Evolutionary conservation across 192 early-diverging fungal species (phyloP), one percentile per base, ranked within the genome.

Genomic region (Spizellomyces punctatus): DNA sequence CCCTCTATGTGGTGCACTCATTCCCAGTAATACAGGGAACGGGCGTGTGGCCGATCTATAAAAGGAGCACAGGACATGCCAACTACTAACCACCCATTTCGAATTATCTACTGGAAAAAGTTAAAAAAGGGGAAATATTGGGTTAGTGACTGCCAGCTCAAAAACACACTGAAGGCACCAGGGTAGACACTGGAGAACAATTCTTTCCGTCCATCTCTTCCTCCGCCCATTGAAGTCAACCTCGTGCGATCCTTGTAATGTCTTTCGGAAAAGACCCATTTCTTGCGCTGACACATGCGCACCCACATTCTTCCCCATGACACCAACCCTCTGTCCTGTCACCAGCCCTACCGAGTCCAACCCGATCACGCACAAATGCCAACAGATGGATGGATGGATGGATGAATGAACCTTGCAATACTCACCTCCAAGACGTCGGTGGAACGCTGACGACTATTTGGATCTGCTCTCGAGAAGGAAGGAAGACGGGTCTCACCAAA

Each of bases 71-170:
- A 17, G 49, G 64, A 19, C 36, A 54, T 8, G 27, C 27, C 27
- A 41, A 8, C 10, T 68, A 75, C 73, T 75, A 68, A 75, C 73
- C 73, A 75, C 73, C 73, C 73, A 75, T 75, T 10, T 75, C 68
- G 64, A 36, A 21, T 67, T 46, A 58, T 68, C 46, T 68, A 58
- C 22, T 21, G 41, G 27, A 27, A 64, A 66, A 66, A n/a, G n/a
- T 44, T 66, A 27, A 64, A 48, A 58, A 58, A 58, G 1, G 6
- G 54, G 7, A 14, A 4, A 4, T 22, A 44, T 36, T 36, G 0
- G 1, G 27, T 36, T 36, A 36, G 27, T 36, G 0, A 36, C 3
- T 36, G 27, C 3, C 27, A 36, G 27, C 27, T 36, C 27, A 36
- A 36, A 36, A 36, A 3, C 27, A 36, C 27, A 36, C 27, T 0